Conservation (phyloP, 2,329 filamentous ascomycete species). For the Colletotrichum camelliae region DNA sequence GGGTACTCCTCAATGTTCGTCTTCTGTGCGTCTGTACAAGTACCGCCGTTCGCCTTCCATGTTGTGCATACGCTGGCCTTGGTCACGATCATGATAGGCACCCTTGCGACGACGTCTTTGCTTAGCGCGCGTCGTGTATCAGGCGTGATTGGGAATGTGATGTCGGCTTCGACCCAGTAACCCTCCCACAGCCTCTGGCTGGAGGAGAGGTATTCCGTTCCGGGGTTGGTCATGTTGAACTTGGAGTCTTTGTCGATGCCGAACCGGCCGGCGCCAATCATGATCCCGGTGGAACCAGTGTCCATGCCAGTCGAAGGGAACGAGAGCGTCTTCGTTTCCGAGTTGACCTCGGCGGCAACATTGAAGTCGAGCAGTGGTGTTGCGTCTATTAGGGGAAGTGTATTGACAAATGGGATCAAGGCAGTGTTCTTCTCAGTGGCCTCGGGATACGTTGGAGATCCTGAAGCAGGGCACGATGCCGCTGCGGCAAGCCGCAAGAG, state of each 20-base stretch:
- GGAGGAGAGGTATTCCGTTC: neutral
- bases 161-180: conserved; percentile 1
- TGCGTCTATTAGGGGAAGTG: neutral
- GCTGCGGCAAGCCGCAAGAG: neutral
- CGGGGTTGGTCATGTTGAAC: neutral
- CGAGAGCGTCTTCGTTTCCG: neutral
- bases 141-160: neutral
- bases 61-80: neutral
- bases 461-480: neutral
- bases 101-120: neutral
- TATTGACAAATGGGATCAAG: neutral
- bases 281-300: neutral
- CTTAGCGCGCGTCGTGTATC: neutral
- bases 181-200: neutral
- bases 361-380: neutral
- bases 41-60: neutral
- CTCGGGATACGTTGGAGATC: neutral
- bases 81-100: neutral
- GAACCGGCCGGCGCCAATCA: neutral
- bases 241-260: neutral
- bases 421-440: neutral
- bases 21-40: neutral
- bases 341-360: neutral
- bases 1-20: neutral
- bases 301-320: neutral